These are phyloP conservation scores for Taiozyma sp. DNA, from an alignment of 1,139 yeast species.

Conservation along the genomic window DNA sequence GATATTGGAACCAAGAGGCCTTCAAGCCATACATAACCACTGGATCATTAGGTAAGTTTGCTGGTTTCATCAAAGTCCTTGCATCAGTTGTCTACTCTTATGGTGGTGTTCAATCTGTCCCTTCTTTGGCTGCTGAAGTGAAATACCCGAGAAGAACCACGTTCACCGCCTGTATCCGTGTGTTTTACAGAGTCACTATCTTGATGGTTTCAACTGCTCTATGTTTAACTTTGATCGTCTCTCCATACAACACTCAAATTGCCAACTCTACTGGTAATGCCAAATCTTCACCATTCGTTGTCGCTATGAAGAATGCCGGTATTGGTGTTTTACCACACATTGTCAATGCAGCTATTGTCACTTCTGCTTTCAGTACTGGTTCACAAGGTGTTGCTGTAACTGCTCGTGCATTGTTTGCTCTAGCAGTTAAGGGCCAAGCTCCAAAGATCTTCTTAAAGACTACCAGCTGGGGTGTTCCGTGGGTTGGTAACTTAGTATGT, in stretches of 20 bases:
- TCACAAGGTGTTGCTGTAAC: conserved; percentile 38
- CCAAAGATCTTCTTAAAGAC: conserved; percentile 40
- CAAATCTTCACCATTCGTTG: conserved; percentile 49
- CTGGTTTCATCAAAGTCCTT: conserved; percentile 39
- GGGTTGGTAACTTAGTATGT: conserved; percentile 30
- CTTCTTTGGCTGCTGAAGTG: conserved; percentile 45
- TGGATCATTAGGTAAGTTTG: conserved; percentile 49
- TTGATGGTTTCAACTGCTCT: conserved; percentile 42
- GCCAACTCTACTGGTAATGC: conserved; percentile 42
- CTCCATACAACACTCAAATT: conserved; percentile 38
- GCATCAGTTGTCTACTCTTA: conserved; percentile 36
- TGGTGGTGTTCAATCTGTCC: conserved; percentile 44
- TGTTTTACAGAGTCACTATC: conserved; percentile 39
- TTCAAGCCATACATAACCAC: conserved; percentile 42
- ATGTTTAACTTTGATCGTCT: conserved; percentile 42
- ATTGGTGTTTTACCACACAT: conserved; percentile 44
- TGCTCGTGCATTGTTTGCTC: conserved; percentile 41
- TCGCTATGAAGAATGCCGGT: conserved; percentile 46
- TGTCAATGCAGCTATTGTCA: conserved; percentile 43
- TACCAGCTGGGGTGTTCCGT: conserved; percentile 42
- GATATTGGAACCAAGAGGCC: conserved; percentile 52
- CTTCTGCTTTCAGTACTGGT: conserved; percentile 51
- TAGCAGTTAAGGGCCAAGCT: conserved; percentile 45
- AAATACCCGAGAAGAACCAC: conserved; percentile 43
- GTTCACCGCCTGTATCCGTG: conserved; percentile 43